Percentiles rank a stretch among this genome's conserved stretches.
These are phyloP conservation scores for Ceratocystis cacaofunesta DNA, from an alignment of 2,329 filamentous ascomycete species.

Conservation along the genomic window DNA sequence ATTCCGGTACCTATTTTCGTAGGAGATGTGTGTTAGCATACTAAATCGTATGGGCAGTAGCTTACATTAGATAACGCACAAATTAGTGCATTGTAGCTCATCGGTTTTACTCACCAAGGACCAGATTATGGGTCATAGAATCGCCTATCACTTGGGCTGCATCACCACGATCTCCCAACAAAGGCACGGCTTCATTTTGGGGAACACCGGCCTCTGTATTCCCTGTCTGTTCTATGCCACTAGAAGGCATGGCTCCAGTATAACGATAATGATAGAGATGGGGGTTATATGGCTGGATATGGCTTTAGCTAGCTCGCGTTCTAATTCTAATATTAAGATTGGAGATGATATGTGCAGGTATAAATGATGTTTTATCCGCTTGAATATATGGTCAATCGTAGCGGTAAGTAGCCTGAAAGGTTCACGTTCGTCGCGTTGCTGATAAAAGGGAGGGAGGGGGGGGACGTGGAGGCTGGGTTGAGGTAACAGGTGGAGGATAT, in stretches of 20 bases:
- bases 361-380: not conserved
- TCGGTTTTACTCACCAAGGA: constrained; percentile 44
- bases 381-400: not conserved
- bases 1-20: constrained; percentile 55
- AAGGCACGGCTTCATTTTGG: constrained; percentile 28
- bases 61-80: not conserved
- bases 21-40: not conserved
- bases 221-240: not conserved
- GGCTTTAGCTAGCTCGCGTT: not conserved
- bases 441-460: not conserved
- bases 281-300: not conserved
- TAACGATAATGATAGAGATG: too few species aligned
- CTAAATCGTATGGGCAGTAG: not conserved
- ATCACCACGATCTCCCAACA: constrained; percentile 48
- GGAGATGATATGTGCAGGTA: not conserved
- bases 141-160: constrained; percentile 52
- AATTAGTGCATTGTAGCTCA: not conserved
- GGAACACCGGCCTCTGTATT: constrained; percentile 18
- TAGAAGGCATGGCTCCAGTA: not conserved
- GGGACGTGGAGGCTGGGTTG: not conserved
- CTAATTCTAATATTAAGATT: not conserved
- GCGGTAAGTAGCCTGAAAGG: not conserved
- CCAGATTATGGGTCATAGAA: constrained; percentile 54
- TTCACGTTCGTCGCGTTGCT: not conserved
- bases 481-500: not conserved